These are phyloP conservation scores for Sideroxylon spinosum DNA, from an alignment of 179 eudicot species.

Conservation along the genomic window DNA sequence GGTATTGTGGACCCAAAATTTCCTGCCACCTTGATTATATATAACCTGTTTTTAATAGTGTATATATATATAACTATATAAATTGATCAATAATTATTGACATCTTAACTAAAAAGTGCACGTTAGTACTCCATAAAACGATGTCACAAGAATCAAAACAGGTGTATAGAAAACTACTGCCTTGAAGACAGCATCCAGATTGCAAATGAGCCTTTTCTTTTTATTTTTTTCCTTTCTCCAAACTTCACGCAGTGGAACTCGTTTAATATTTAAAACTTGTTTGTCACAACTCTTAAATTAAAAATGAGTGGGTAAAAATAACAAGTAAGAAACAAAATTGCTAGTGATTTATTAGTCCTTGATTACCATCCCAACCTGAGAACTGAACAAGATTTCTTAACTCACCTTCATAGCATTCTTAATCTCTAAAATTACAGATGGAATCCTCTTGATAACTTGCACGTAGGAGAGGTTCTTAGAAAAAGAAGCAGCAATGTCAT, in stretches of 20 bases:
- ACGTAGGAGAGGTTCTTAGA: constrained; percentile 57
- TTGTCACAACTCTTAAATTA: too few species aligned
- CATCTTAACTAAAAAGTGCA: not conserved
- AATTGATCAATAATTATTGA: not conserved
- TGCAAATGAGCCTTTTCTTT: too few species aligned
- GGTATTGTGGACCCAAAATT: constrained; percentile 90
- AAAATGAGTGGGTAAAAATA: too few species aligned
- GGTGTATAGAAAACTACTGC: too few species aligned
- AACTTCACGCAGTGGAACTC: too few species aligned
- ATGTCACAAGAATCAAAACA: too few species aligned
- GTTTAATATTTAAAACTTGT: too few species aligned
- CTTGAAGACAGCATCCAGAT: too few species aligned
- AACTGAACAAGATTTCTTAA: not conserved
- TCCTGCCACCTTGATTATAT: constrained; percentile 73
- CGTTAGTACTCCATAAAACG: not conserved
- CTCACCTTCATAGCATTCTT: constrained; percentile 66
- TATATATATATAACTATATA: not conserved
- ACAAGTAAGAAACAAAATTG: too few species aligned
- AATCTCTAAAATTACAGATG: constrained; percentile 60
- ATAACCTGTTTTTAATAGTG: constrained; percentile 33
- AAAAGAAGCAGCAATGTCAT: constrained; percentile 75
- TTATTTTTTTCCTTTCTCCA: too few species aligned
- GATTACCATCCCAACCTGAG: not conserved
- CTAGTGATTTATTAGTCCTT: too few species aligned
- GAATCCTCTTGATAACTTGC: constrained; percentile 65